Base-by-base conservation (phyloP, 163 green algal genomes). In the Chlorella variabilis region DNA sequence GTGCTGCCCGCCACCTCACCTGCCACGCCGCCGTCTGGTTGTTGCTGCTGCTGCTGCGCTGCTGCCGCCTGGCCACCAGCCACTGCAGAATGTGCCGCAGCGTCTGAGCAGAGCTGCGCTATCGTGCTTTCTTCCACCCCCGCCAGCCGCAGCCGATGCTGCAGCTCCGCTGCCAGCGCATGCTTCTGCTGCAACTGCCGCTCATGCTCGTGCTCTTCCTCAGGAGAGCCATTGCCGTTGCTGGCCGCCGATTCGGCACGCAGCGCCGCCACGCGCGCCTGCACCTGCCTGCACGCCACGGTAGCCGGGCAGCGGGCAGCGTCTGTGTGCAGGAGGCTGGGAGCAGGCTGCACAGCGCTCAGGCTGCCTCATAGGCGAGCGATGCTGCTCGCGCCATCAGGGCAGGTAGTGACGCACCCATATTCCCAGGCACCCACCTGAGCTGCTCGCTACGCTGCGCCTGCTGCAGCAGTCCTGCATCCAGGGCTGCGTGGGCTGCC, bases 401-500 rank as follows among this genome's bases (percentile, higher is more conserved):
- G n/a, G n/a, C n/a, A n/a, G n/a, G n/a, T n/a, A n/a, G n/a, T n/a
- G n/a, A n/a, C n/a, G n/a, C n/a, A n/a, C n/a, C n/a, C n/a, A n/a
- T n/a, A n/a, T n/a, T n/a, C n/a, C n/a, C n/a, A n/a, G n/a, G n/a
- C n/a, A n/a, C 38, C 4, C 75, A 81, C 75, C 33, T 73, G 41
- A 81, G 75, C 75, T 65, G 75, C 59, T 82, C 76, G 17, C 9
- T 21, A 7, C 15, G 25, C 7, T 31, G 23, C 34, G 48, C 76
- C 65, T 76, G 48, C 34, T 76, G 3, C 34, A 76, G 76, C 76
- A 82, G 36, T 34, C 63, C 33, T 27, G 33, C 76, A 31, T 82
- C 66, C 51, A 83, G 66, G 8, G 20, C 66, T 1, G 66, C 62
- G n/a, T 71, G 77, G 31, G 39, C 77, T 9, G 38, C 67, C n/a